phyloP scores from a whole-genome alignment of 306 rosid genomes.

The Vigna trinervia region DNA sequence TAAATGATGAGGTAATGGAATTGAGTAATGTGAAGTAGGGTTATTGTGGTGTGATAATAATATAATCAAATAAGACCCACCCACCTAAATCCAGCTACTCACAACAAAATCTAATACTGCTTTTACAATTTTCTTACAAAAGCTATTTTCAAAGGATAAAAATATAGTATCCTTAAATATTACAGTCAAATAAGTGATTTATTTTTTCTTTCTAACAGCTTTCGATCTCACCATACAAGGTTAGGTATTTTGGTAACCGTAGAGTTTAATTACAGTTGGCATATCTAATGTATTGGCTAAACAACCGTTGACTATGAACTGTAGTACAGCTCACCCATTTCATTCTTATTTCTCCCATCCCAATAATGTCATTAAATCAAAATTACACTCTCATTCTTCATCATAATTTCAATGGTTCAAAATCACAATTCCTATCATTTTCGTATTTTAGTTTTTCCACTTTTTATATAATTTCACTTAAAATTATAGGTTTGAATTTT shows the following conservation, averaged over 20 bases:
- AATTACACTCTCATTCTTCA: not conserved
- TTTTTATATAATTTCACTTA: too few species aligned
- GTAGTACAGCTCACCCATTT: not conserved
- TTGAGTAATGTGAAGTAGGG: slow-evolving; percentile 4
- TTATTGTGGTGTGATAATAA: not conserved
- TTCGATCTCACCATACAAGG: too few species aligned
- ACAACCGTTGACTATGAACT: not conserved
- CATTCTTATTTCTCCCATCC: too few species aligned
- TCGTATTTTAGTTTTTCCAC: too few species aligned
- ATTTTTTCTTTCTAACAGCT: too few species aligned
- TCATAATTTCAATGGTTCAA: not conserved
- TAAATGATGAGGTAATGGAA: not conserved
- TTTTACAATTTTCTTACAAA: not conserved
- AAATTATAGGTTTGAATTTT: too few species aligned
- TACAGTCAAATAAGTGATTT: too few species aligned
- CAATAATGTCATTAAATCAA: not conserved
- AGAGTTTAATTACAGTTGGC: not conserved
- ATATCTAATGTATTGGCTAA: too few species aligned
- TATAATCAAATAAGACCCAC: not conserved
- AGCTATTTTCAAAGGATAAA: not conserved
- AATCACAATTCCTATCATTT: too few species aligned
- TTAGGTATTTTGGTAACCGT: too few species aligned
- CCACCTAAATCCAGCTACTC: not conserved
- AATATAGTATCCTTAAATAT: too few species aligned
- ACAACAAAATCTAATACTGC: not conserved